Base-by-base conservation (phyloP, 805 yeast species). In the Candida verbasci region DNA sequence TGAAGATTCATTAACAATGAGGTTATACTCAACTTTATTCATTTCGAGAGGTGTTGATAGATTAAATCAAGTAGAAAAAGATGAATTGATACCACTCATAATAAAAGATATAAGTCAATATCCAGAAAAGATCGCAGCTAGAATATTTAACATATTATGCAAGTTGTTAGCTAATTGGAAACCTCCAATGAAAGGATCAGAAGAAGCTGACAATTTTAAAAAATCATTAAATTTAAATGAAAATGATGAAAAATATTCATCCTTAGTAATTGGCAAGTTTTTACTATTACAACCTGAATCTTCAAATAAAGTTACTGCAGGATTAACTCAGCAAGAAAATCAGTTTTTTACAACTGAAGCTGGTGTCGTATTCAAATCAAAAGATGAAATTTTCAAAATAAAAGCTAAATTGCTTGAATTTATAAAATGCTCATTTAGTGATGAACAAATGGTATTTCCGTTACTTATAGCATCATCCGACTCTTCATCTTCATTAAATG, bases 21-120 rank as follows among this genome's bases (percentile, higher is more conserved):
- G 77, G 39, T 55, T 80, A 7, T 83, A 82, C 55, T 72, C 82
- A 15, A 62, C 86, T 38, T 50, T 85, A 27, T 81, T 86, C 43
- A 65, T 82, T 0, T 74, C 89, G 1, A 78, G 75, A 54, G 91
- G 86, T 7, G 53, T 86, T 11, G 81, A 78, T 26, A 60, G 91
- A 35, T 46, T 82, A 35, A 28, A 54, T 1, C 39, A 42, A 1
- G 54, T 52, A 3, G 74, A 64, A 4, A 63, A 69, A 37, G 49
- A 46, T 1, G 52, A 46, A 3, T 50, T 81, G 24, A 49, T 81
- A 0, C 82, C 86, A 0, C 39, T 53, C 3, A 55, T 80, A 0
- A 52, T 79, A 15, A 54, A 62, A 1, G 72, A 70, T 0, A 75
- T 86, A 2, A 58, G 76, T 1, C 23, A 32, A 0, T 60, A 57